A percentile compares a stretch with the other conserved stretches of the same genome.
Evolutionary conservation across 305 asterid species (phyloP).

Genomic region (Solanum hybrid): DNA sequence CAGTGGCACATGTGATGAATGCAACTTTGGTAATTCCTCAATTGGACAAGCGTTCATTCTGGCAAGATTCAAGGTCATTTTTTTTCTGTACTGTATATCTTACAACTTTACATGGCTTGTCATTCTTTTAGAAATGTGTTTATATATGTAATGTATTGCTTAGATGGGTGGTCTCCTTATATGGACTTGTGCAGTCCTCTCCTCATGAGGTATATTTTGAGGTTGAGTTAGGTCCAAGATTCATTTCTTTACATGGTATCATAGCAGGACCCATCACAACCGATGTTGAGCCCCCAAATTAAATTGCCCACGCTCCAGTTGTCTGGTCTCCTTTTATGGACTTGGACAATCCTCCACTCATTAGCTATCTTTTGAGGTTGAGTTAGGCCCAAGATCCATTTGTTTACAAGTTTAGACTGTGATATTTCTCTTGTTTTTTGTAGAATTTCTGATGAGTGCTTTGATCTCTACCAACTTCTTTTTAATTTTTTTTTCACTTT

Average conservation of each 20-base stretch:
- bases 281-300: background rate
- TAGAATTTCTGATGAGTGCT: background rate
- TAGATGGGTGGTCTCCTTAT: background rate
- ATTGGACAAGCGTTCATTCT: slow-evolving; percentile 83
- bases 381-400: background rate
- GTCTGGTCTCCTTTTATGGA: background rate
- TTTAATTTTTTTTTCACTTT: background rate
- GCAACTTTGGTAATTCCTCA: slow-evolving; percentile 94
- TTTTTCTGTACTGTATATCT: background rate
- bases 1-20: slow-evolving; percentile 86
- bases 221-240: background rate
- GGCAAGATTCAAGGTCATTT: slow-evolving; percentile 88
- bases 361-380: background rate
- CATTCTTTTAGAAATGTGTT: background rate
- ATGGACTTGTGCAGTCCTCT: background rate
- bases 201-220: background rate
- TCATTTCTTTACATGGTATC: background rate
- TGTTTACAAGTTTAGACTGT: background rate
- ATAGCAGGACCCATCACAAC: background rate
- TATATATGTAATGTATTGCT: background rate
- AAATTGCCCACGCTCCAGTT: background rate
- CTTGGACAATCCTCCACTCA: background rate
- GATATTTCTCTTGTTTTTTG: background rate
- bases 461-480: background rate
- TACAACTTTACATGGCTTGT: background rate